phyloP scores from a whole-genome alignment of 208 protist species.

The Trypanosoma theileri region DNA sequence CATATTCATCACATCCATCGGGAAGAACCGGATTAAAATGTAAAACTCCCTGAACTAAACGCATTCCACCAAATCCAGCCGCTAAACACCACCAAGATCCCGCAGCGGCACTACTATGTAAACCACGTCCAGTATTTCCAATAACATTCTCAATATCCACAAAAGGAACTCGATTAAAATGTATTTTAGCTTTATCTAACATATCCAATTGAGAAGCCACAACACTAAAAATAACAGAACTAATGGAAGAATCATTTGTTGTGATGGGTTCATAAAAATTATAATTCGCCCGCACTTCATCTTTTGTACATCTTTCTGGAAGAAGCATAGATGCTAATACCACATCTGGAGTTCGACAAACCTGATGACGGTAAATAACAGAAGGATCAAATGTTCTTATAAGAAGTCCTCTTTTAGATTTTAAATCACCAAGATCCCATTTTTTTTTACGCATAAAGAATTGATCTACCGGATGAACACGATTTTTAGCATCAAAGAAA shows the following conservation, averaged over 20 bases:
- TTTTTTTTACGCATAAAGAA: conserved; percentile 86
- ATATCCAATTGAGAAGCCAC: conserved; percentile 64
- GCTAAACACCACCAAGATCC: conserved; percentile 82
- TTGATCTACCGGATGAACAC: conserved; percentile 85
- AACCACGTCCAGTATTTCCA: conserved; percentile 67
- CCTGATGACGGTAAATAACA: conserved; percentile 84
- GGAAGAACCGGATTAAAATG: conserved; percentile 84
- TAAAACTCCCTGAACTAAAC: conserved; percentile 62
- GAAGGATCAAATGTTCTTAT: conserved; percentile 73
- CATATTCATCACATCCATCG: conserved; percentile 74
- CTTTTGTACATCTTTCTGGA: conserved; percentile 68
- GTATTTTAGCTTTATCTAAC: conserved; percentile 60
- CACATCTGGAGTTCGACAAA: conserved; percentile 85
- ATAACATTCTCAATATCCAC: conserved; percentile 79
- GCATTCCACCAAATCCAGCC: conserved; percentile 82
- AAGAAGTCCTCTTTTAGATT: conserved; percentile 38
- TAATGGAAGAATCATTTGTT: conserved; percentile 73
- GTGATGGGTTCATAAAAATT: conserved; percentile 88
- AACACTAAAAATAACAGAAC: conserved; percentile 70
- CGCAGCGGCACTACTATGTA: conserved; percentile 75
- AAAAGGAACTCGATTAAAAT: conserved; percentile 52
- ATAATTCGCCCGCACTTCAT: conserved; percentile 82
- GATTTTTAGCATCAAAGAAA: conserved; percentile 74
- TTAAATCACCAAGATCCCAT: conserved; percentile 72
- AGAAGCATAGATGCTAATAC: conserved; percentile 79